phyloP scores from a whole-genome alignment of 306 rosid species.

The Corylus avellana region DNA sequence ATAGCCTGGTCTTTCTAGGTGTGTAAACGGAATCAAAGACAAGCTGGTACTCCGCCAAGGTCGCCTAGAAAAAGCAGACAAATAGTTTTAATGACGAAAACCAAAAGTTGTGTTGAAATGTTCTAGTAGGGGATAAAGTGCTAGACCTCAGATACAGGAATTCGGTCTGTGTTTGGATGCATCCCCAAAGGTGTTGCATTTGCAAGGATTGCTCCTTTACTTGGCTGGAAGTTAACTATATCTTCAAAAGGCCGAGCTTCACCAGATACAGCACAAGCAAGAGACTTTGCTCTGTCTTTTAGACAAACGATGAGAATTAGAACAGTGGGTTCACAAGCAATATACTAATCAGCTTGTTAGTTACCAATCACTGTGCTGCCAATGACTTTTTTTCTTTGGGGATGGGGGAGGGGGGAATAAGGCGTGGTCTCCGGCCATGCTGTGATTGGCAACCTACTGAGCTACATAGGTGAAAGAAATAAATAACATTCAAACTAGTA shows the following conservation, averaged over 20 bases:
- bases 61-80: slow-evolving; percentile 28
- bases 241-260: slow-evolving; percentile 41
- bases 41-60: slow-evolving; percentile 39
- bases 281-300: slow-evolving; percentile 48
- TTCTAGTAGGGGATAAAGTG: neutral
- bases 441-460: neutral
- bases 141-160: slow-evolving; percentile 46
- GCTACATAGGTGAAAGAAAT: too few relatives aligned
- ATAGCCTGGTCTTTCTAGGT: slow-evolving; percentile 43
- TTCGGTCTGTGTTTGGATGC: slow-evolving; percentile 48
- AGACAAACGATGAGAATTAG: slow-evolving; percentile 14
- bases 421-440: neutral
- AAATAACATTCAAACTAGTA: too few relatives aligned
- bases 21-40: slow-evolving; percentile 52
- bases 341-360: neutral
- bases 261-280: slow-evolving; percentile 44
- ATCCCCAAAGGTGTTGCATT: slow-evolving; percentile 59
- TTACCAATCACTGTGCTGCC: neutral
- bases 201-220: slow-evolving; percentile 53
- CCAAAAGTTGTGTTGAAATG: neutral
- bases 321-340: neutral
- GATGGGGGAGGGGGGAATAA: neutral
- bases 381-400: neutral
- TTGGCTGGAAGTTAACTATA: slow-evolving; percentile 37
- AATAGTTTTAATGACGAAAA: neutral